phyloP scores from a whole-genome alignment of 2,329 filamentous ascomycete species.

The Bimuria novae-zelandiae region DNA sequence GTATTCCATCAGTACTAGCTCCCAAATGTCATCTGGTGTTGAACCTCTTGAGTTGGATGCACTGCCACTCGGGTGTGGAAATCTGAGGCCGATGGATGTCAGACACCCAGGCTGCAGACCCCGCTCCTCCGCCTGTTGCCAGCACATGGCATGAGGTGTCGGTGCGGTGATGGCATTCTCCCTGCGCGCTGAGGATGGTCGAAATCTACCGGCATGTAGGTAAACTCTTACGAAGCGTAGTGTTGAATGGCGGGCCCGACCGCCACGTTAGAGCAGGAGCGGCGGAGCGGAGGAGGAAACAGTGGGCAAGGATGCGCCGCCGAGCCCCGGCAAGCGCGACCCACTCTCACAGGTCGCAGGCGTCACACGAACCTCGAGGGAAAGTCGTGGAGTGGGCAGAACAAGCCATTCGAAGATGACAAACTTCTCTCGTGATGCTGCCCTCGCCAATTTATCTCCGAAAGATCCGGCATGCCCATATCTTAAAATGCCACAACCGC shows the following conservation, averaged over 20 bases:
- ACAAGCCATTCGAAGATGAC: slow-evolving; percentile 26
- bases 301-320: background rate
- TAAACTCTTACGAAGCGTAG: too few relatives aligned
- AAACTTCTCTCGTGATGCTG: slow-evolving; percentile 29
- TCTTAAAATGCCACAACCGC: slow-evolving; percentile 10
- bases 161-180: background rate
- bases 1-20: background rate
- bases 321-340: slow-evolving; percentile 8
- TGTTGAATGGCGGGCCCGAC: too few relatives aligned
- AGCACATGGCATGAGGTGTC: background rate
- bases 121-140: background rate
- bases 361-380: slow-evolving; percentile 12
- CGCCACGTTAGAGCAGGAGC: background rate
- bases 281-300: background rate
- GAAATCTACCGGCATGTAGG: too few relatives aligned
- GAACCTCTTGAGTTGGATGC: background rate
- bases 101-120: background rate
- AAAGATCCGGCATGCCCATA: slow-evolving; percentile 29
- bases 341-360: slow-evolving; percentile 7
- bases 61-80: slow-evolving; percentile 6
- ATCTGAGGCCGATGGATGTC: slow-evolving; percentile 2
- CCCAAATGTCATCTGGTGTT: background rate
- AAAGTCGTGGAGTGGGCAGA: slow-evolving; percentile 24
- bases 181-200: too few relatives aligned
- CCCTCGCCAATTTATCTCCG: slow-evolving; percentile 26